Percentiles rank a stretch among this genome's conserved stretches.
Evolutionary conservation across 2,329 filamentous ascomycete genomes (phyloP).

Genomic region (Boeremia exigua): DNA sequence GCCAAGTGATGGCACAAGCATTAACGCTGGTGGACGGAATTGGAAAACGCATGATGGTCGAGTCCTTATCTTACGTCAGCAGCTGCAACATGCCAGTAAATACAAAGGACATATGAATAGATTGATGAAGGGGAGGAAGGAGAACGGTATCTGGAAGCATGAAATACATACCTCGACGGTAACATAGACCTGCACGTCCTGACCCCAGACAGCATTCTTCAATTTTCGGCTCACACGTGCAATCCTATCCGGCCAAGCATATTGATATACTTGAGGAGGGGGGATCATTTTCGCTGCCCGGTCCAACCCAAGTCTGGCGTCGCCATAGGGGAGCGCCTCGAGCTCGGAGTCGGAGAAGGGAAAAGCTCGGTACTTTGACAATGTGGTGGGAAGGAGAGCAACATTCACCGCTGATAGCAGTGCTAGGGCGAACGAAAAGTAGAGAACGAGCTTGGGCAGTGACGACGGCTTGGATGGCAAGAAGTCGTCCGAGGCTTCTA

Average conservation of each 20-base stretch:
- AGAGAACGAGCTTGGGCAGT: slow-evolving; percentile 8
- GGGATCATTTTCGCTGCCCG: slow-evolving; percentile 10
- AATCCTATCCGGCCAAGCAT: slow-evolving; percentile 8
- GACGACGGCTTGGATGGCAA: background rate
- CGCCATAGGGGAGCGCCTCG: slow-evolving; percentile 10
- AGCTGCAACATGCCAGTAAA: background rate
- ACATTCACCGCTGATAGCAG: slow-evolving; percentile 14
- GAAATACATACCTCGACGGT: slow-evolving; percentile 8
- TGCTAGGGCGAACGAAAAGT: slow-evolving; percentile 13
- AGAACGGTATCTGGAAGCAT: background rate
- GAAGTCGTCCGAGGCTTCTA: background rate
- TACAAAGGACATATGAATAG: background rate
- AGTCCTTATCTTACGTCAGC: background rate
- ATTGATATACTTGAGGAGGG: slow-evolving; percentile 10
- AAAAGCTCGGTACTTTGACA: slow-evolving; percentile 12
- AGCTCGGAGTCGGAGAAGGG: slow-evolving; percentile 11
- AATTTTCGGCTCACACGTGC: slow-evolving; percentile 12
- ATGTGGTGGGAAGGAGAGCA: slow-evolving; percentile 5
- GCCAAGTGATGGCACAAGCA: slow-evolving; percentile 5
- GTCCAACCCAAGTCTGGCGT: slow-evolving; percentile 9
- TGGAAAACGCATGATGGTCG: background rate
- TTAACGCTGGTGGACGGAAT: background rate
- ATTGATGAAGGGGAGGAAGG: no score
- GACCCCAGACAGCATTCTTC: slow-evolving; percentile 14
- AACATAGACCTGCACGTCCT: slow-evolving; percentile 15